Evolutionary conservation across 176 grass and related monocot species (phyloP), one percentile per base, ranked within the genome.

Genomic region (Juncus inflexus): DNA sequence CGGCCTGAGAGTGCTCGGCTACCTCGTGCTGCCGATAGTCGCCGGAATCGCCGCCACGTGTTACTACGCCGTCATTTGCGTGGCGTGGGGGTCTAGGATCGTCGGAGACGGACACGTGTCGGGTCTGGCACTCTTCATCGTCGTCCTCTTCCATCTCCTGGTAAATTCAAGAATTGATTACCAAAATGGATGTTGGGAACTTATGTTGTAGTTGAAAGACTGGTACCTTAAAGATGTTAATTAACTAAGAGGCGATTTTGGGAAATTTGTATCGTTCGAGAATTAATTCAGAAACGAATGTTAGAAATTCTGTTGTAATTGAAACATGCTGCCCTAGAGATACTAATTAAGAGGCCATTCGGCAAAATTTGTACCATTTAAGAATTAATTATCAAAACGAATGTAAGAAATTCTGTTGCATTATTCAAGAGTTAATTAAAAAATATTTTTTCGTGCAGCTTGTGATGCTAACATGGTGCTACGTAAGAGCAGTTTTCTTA

Each of bases 31-130:
- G 55, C 63, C 67, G 51, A 74, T 96, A 6, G 74, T 96, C 40
- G 77, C 40, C 14, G 87, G 74, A 43, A 89, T 96, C 74, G 66
- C 62, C 50, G 84, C 65, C 45, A 47, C 70, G 53, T 86, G 85
- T 59, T 96, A 96, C 84, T 96, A 91, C 82, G 82, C 84, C 51
- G 79, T 96, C 40, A 77, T 96, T 63, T 42, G 81, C 64, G 86
- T 58, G 45, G 70, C 76, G 37, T 96, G 91, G 91, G 91, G 84
- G 41, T 87, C 91, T 1, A 3, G 58, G 28, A 79, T 96, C 55
- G 65, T 79, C 35, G 15, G 11, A 13, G 64, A 58, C 3, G 70
- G 74, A 9, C 50, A 37, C 12, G 3, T 69, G 37, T 78, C 67
- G 4, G 81, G 66, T n/a, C 66, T 62, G 0, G 79, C 19, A 28